These are phyloP conservation scores for Talaromyces thailandensis DNA, from an alignment of 495 filamentous ascomycete genomes.

Conservation along the genomic window DNA sequence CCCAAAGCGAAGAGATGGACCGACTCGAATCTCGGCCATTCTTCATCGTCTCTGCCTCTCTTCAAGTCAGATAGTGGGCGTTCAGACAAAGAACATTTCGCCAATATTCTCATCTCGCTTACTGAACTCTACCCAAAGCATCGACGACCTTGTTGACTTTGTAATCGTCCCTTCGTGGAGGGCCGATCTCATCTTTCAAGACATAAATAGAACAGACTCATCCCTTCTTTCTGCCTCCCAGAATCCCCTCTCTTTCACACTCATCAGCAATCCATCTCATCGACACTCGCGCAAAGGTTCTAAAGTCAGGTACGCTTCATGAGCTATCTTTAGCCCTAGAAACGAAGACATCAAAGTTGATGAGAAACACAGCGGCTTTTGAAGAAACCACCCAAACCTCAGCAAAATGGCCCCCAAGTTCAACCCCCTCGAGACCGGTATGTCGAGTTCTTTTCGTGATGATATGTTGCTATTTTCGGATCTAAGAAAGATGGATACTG, in stretches of 20 bases:
- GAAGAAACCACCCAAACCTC: not conserved
- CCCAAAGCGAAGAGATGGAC: not conserved
- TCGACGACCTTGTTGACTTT: not conserved
- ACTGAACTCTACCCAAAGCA: not conserved
- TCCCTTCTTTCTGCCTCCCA: not conserved
- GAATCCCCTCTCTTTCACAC: not conserved
- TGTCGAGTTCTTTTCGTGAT: not conserved
- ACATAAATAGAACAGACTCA: not conserved
- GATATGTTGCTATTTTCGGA: not conserved
- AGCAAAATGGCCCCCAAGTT: slow-evolving; percentile 6
- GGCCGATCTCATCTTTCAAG: not conserved
- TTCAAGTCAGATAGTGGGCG: not conserved
- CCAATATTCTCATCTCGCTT: not conserved
- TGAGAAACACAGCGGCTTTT: not conserved
- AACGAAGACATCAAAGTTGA: not conserved
- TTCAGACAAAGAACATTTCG: not conserved
- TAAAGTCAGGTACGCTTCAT: not conserved
- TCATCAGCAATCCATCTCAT: not conserved
- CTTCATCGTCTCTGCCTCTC: not conserved
- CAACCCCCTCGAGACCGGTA: slow-evolving; percentile 4
- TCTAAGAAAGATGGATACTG: not conserved
- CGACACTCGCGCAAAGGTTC: not conserved
- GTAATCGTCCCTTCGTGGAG: not conserved
- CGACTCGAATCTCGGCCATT: not conserved
- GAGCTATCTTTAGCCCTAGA: not conserved